These are phyloP conservation scores for Fusarium redolens DNA, from an alignment of 2,329 filamentous ascomycete species.

Conservation along the genomic window DNA sequence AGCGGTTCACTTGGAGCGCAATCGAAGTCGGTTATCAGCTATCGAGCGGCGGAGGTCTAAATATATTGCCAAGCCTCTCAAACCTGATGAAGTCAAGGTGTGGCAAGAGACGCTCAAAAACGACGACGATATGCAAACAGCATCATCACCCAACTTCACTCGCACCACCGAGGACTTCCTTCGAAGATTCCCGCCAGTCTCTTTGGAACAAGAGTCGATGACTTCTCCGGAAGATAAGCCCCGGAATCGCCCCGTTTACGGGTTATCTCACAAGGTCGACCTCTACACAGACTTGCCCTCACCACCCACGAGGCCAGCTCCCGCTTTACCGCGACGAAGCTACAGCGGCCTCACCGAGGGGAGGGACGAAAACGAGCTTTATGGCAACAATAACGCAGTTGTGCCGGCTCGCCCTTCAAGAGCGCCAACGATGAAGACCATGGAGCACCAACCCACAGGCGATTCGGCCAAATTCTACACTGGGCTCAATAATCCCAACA, in stretches of 20 bases:
- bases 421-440: conserved; percentile 51
- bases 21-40: conserved; percentile 49
- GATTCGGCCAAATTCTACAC: conserved; percentile 53
- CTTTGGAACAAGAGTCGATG: conserved; percentile 71
- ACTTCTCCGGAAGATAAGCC: conserved; percentile 50
- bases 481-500: conserved; percentile 82
- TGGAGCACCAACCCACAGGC: conserved; percentile 60
- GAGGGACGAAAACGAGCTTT: conserved; percentile 51
- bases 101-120: conserved; percentile 83
- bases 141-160: conserved; percentile 66
- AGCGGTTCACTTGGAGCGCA: conserved; percentile 13
- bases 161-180: conserved; percentile 86
- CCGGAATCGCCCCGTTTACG: conserved; percentile 44
- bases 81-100: conserved; percentile 80
- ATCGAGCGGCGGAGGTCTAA: conserved; percentile 55
- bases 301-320: conserved; percentile 74
- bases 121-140: conserved; percentile 68
- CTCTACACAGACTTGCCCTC: conserved; percentile 62
- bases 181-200: conserved; percentile 80
- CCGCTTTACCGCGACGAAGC: conserved; percentile 74
- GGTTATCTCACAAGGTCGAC: conserved; percentile 50
- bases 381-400: conserved; percentile 55
- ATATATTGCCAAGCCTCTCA: conserved; percentile 73
- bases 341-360: conserved; percentile 77
- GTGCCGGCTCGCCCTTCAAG: conserved; percentile 52